These are phyloP conservation scores for Apiospora pterosperma DNA, from an alignment of 2,329 filamentous ascomycete species.

Conservation along the genomic window DNA sequence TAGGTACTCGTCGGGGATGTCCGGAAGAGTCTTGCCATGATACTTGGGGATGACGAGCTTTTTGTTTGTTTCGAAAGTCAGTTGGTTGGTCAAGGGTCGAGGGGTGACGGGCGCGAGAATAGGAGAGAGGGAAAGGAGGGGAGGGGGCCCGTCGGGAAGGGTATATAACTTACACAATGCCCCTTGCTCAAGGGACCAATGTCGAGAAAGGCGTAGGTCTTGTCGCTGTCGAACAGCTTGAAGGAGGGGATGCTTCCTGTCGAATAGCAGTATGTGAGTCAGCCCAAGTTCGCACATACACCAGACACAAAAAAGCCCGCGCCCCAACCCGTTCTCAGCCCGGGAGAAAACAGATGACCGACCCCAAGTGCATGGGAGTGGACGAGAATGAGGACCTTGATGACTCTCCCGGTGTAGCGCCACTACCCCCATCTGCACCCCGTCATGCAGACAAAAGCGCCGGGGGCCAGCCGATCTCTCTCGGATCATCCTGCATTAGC, in stretches of 20 bases:
- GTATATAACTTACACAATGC: slow-evolving; percentile 68
- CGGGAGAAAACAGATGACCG: background rate
- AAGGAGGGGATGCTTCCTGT: slow-evolving; percentile 91
- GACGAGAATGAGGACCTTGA: slow-evolving; percentile 6
- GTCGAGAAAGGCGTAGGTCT: slow-evolving; percentile 92
- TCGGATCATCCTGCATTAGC: background rate
- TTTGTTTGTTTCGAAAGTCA: background rate
- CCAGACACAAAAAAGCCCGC: too few species aligned
- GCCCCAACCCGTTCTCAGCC: background rate
- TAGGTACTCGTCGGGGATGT: slow-evolving; percentile 89
- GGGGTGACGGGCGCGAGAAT: background rate
- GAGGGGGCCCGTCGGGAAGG: background rate
- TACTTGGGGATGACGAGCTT: slow-evolving; percentile 95
- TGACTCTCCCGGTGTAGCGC: background rate
- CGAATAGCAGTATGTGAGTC: background rate
- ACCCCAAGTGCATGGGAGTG: background rate
- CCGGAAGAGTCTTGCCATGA: slow-evolving; percentile 86
- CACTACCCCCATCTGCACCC: background rate
- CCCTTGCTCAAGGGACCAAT: slow-evolving; percentile 86
- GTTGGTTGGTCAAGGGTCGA: background rate
- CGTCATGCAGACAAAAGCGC: too few species aligned
- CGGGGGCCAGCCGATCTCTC: background rate
- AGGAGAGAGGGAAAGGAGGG: background rate
- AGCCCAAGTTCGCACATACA: background rate
- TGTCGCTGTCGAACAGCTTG: slow-evolving; percentile 94